Base-by-base conservation (phyloP, 768 basidiomycete species). In the Hericium alpestre region DNA sequence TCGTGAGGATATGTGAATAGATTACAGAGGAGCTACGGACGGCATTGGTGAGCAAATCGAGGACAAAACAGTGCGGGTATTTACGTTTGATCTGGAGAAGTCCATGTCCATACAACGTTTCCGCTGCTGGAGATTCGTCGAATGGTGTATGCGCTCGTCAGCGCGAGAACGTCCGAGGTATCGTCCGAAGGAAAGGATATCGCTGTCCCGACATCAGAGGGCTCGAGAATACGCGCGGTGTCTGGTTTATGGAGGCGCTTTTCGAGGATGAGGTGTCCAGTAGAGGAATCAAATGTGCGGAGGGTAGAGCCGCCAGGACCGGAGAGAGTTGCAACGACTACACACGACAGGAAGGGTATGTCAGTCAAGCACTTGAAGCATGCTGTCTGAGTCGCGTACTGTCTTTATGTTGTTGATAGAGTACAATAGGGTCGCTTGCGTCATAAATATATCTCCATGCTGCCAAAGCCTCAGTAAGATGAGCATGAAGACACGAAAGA, bases 381-480 rank as follows among this genome's bases (percentile, higher is more conserved):
- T 20, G 4, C 5, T 16, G 41, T 23, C 9, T 18, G 2, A 51
- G 12, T 9, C 16, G 1, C 32, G 12, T 61, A 92, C 90, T 69
- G 58, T 83, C 71, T 18, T 74, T 74, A 57, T 81, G 71, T 40
- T 73, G 75, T 64, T 81, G 79, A 66, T 86, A 91, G 16, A 75
- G 79, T 22, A 81, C 67, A 57, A 94, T 79, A 41, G 74, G 72
- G 63, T 96, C 93, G 27, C 78, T 75, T 2, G 76, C 65, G n/a
- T 86, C 84, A 61, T 84, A 85, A 56, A 87, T 69, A 69, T 88
- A 79, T 69, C 93, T 78, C 93, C 93, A 96, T 18, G 75, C 90
- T 91, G 56, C 46, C 50, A 55, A 53, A 37, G 6, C 4, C 20
- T 41, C 18, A 39, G 11, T n/a, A 1, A 3, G 2, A 16, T 15